phyloP scores from a whole-genome alignment of 306 rosid species.

The Arachis stenosperma region DNA sequence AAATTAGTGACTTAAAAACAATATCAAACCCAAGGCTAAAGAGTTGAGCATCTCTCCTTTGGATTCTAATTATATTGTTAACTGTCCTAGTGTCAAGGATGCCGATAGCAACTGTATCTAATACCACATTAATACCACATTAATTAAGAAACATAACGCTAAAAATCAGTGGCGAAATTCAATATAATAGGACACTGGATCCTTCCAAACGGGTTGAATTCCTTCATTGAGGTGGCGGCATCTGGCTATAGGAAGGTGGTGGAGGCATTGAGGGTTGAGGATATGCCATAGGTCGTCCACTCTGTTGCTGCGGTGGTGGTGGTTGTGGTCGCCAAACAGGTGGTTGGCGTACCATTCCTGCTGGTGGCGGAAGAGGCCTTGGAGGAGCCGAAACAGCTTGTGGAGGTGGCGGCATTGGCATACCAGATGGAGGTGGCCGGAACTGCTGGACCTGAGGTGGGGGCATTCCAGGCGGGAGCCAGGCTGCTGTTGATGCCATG shows the following conservation, averaged over 20 bases:
- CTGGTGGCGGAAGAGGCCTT: constrained; percentile 86
- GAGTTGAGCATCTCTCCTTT: constrained; percentile 1
- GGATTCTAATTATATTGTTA: neutral
- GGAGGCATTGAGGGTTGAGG: constrained; percentile 72
- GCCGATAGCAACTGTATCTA: constrained; percentile 26
- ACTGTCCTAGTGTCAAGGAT: constrained; percentile 1
- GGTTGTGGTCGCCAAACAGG: constrained; percentile 82
- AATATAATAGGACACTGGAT: constrained; percentile 10
- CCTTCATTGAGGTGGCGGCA: constrained; percentile 56
- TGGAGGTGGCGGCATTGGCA: constrained; percentile 85
- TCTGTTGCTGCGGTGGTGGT: constrained; percentile 69
- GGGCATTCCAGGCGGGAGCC: constrained; percentile 71
- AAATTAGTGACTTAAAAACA: too few species aligned
- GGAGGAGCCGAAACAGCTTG: constrained; percentile 61
- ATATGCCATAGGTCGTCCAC: constrained; percentile 57
- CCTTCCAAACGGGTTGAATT: constrained; percentile 24
- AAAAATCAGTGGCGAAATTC: constrained; percentile 34
- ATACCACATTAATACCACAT: constrained; percentile 22
- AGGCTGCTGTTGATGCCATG: constrained; percentile 84
- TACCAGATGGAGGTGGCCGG: constrained; percentile 74
- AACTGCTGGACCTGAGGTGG: constrained; percentile 83
- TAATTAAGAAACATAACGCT: constrained; percentile 35
- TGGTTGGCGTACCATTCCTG: constrained; percentile 79
- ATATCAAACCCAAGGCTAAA: neutral
- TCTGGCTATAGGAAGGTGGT: constrained; percentile 54